These are phyloP conservation scores for Acarospora socialis DNA, from an alignment of 2,329 filamentous ascomycete species.

Conservation along the genomic window DNA sequence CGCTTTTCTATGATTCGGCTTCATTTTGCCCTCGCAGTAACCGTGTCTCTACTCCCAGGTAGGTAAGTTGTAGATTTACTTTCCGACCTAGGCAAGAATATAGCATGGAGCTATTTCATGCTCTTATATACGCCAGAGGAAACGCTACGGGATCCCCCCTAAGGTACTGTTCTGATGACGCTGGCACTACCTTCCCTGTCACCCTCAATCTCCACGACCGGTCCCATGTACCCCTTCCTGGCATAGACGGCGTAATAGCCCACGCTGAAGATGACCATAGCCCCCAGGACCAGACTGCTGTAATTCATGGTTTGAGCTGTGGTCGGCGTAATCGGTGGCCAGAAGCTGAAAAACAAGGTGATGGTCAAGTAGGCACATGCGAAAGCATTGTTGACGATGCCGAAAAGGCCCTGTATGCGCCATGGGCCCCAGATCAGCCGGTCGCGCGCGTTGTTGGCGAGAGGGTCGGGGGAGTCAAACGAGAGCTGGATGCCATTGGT, in stretches of 20 bases:
- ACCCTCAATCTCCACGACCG: conserved; percentile 22
- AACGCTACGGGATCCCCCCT: too few relatives aligned
- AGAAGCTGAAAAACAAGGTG: conserved; percentile 43
- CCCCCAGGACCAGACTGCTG: conserved; percentile 31
- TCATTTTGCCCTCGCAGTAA: too few relatives aligned
- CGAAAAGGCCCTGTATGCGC: conserved; percentile 36
- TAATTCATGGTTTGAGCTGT: conserved; percentile 33
- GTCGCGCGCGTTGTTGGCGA: neutral
- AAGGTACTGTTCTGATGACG: too few relatives aligned
- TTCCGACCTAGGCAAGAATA: too few relatives aligned
- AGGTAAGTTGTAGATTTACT: too few relatives aligned
- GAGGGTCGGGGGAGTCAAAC: conserved; percentile 1
- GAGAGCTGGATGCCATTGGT: conserved; percentile 24
- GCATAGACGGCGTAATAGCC: conserved; percentile 33
- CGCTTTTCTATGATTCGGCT: too few relatives aligned
- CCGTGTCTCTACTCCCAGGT: too few relatives aligned
- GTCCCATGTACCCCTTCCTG: conserved; percentile 32
- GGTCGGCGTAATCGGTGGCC: conserved; percentile 26
- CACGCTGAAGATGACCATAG: conserved; percentile 30
- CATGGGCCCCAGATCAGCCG: conserved; percentile 41
- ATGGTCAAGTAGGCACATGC: conserved; percentile 40
- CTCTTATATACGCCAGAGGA: too few relatives aligned
- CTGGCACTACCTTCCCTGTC: too few relatives aligned
- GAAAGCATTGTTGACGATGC: conserved; percentile 40
- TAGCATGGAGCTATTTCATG: too few relatives aligned